Conservation (phyloP, 2,329 filamentous ascomycete genomes). For the Alternaria longipes region DNA sequence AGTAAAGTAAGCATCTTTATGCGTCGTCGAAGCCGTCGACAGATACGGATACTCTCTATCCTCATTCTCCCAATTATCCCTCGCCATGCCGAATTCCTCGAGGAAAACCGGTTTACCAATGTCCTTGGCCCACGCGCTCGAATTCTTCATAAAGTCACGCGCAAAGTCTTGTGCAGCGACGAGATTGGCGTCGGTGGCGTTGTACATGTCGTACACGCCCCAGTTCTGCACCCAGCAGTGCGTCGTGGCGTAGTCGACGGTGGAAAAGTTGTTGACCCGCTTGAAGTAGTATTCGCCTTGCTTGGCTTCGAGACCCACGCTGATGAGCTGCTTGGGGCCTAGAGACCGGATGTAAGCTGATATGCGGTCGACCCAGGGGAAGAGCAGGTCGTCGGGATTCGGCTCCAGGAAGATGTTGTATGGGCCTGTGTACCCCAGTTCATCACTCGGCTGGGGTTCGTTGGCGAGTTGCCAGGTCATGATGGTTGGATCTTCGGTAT, state of each 20-base stretch:
- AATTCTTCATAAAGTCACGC: constrained; percentile 44
- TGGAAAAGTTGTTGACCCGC: constrained; percentile 47
- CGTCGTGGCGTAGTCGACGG: constrained; percentile 52
- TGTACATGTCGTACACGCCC: constrained; percentile 53
- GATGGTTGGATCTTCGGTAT: constrained; percentile 51
- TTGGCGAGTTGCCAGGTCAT: constrained; percentile 56
- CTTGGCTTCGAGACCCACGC: constrained; percentile 51
- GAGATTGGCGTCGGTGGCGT: constrained; percentile 44
- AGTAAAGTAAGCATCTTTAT: constrained; percentile 52
- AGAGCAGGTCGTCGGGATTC: constrained; percentile 45
- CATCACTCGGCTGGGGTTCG: constrained; percentile 48
- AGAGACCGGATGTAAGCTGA: constrained; percentile 49
- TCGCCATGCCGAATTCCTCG: constrained; percentile 54
- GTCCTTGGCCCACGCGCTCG: constrained; percentile 47
- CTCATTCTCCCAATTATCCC: constrained; percentile 53
- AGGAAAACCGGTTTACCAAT: constrained; percentile 52
- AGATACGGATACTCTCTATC: constrained; percentile 50
- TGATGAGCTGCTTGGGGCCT: constrained; percentile 51
- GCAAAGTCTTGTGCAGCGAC: constrained; percentile 49
- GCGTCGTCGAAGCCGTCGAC: constrained; percentile 44
- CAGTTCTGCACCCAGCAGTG: constrained; percentile 55
- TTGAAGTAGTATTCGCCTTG: constrained; percentile 54
- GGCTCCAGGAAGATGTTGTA: constrained; percentile 39
- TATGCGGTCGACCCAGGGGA: constrained; percentile 51
- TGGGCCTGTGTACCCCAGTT: constrained; percentile 37